Evolutionary conservation across 148 eudicot genomes (phyloP), one percentile per base, ranked within the genome.

Genomic region (Fagopyrum esculentum): DNA sequence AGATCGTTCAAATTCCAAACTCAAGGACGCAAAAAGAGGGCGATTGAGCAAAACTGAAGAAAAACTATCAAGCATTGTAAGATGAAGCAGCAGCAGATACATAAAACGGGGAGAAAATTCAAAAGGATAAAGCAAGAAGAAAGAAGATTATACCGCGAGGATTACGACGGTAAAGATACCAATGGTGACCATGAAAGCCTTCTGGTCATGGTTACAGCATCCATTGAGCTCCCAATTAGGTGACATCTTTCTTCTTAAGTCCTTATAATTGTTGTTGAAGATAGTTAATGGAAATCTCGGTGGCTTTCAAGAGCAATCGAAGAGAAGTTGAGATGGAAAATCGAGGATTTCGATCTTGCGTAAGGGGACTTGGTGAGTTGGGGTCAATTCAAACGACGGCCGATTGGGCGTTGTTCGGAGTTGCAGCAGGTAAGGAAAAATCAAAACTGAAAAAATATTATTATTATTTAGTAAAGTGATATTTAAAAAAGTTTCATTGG

Each of bases 211-310:
- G 50, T 91, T 81, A 59, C 97, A 91, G 70, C 97, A 91, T 26
- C 85, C 84, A 56, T 79, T 85, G 5, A 91, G 83, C 80, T 88
- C 93, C 97, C 97, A 89, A 75, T 91, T 91, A 56, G 93, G 83
- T 75, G 80, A 83, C 50, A 80, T 72, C 46, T 12, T 49, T 13
- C 1, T 35, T 6, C 16, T 66, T 1, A 35, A 35, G 43, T 26
- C 30, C 19, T 69, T 75, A 76, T 47, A 11, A 60, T 48, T 66
- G 29, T 16, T 49, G 29, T 12, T 40, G 71, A 66, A 40, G 17
- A n/a, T 12, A n/a, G 3, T 5, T 6, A 4, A 13, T 35, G 15
- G 3, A 59, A 30, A 63, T 63, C 69, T 63, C 8, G 2, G 15
- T 30, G 51, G 66, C 44, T 11, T 64, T 19, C 13, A n/a, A 75